phyloP scores from a whole-genome alignment of 1,139 yeast genomes.

The Candida gigantensis region DNA sequence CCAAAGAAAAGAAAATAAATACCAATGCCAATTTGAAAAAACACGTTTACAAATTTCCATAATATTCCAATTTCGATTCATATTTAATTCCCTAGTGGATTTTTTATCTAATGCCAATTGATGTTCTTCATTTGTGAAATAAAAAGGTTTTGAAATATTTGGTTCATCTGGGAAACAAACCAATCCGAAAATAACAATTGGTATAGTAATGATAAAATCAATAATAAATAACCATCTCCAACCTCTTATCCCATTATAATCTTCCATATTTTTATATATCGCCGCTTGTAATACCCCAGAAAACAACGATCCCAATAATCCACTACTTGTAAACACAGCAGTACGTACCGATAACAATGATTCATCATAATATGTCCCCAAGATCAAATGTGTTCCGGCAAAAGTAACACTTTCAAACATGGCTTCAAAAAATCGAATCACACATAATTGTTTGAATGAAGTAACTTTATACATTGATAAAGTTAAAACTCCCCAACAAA shows the following conservation, averaged over 20 bases:
- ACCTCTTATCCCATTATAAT: slow-evolving; percentile 40
- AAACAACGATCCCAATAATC: slow-evolving; percentile 79
- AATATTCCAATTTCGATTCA: slow-evolving; percentile 30
- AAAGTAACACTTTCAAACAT: slow-evolving; percentile 57
- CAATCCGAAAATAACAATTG: slow-evolving; percentile 53
- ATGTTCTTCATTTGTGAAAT: slow-evolving; percentile 37
- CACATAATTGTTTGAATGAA: slow-evolving; percentile 47
- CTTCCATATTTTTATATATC: slow-evolving; percentile 39
- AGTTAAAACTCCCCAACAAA: slow-evolving; percentile 57
- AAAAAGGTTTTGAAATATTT: slow-evolving; percentile 38
- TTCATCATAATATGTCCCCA: slow-evolving; percentile 14
- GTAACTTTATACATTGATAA: slow-evolving; percentile 49
- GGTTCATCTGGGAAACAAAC: slow-evolving; percentile 62
- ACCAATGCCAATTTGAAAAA: slow-evolving; percentile 60
- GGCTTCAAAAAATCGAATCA: slow-evolving; percentile 55
- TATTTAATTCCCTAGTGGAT: slow-evolving; percentile 19
- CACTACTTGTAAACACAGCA: slow-evolving; percentile 55
- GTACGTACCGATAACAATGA: slow-evolving; percentile 21
- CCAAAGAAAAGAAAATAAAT: slow-evolving; percentile 56
- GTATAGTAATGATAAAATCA: slow-evolving; percentile 71
- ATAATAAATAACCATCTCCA: slow-evolving; percentile 79
- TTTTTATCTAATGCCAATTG: slow-evolving; percentile 22
- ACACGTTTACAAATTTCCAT: slow-evolving; percentile 48
- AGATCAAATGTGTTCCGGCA: slow-evolving; percentile 51
- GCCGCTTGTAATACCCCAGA: slow-evolving; percentile 67